Evolutionary conservation across 768 basidiomycete genomes (phyloP).

Genomic region (Suillus sp.): DNA sequence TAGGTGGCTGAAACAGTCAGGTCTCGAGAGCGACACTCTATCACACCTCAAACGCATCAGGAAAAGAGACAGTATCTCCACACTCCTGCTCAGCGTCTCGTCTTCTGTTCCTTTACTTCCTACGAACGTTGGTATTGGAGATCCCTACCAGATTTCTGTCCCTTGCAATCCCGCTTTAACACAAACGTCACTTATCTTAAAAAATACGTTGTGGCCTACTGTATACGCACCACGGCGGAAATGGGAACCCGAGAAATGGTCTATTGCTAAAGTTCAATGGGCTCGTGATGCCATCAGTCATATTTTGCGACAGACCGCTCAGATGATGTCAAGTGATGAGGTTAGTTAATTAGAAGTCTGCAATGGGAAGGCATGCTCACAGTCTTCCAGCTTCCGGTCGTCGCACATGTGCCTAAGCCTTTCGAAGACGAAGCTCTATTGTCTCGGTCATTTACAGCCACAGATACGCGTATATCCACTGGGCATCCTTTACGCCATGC

Average conservation of each 20-base stretch:
- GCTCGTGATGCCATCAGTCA: constrained; percentile 65
- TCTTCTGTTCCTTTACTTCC: constrained; percentile 52
- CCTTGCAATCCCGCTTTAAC: constrained; percentile 73
- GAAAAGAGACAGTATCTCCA: constrained; percentile 47
- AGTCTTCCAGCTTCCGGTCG: constrained; percentile 65
- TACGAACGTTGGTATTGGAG: constrained; percentile 42
- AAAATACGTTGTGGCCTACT: constrained; percentile 86
- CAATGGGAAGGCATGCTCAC: background rate
- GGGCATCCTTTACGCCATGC: constrained; percentile 86
- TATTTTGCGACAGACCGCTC: constrained; percentile 51
- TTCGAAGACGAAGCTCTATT: constrained; percentile 36
- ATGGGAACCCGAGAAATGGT: constrained; percentile 69
- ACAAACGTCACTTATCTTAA: constrained; percentile 59
- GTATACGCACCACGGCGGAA: constrained; percentile 69
- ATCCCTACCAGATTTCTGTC: constrained; percentile 60
- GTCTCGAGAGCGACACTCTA: constrained; percentile 61
- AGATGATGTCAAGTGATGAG: constrained; percentile 56
- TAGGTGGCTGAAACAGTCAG: constrained; percentile 71
- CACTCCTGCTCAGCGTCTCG: constrained; percentile 56
- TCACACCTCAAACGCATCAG: constrained; percentile 80
- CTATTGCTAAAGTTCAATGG: constrained; percentile 68
- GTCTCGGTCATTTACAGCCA: constrained; percentile 48
- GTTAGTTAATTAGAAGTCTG: constrained; percentile 38
- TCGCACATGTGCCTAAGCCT: constrained; percentile 65
- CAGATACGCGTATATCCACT: constrained; percentile 71